phyloP scores from a whole-genome alignment of 2,329 filamentous ascomycete genomes.

The Calonectria hongkongensis region DNA sequence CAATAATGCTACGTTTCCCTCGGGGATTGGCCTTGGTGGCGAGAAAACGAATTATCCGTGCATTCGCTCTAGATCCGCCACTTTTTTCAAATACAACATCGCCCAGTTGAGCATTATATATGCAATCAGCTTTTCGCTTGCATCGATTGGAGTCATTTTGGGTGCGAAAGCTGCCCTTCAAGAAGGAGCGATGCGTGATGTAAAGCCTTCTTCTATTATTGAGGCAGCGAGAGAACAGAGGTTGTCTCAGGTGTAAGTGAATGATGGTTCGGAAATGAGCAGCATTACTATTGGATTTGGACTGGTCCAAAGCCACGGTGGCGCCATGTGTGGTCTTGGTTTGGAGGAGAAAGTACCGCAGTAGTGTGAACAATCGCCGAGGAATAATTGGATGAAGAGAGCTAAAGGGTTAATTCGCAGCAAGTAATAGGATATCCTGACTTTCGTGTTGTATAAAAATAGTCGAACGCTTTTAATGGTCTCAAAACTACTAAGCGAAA shows the following conservation, averaged over 20 bases:
- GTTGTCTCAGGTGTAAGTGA: neutral
- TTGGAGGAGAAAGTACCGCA: too few species aligned
- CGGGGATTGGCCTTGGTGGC: neutral
- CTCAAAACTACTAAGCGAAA: too few species aligned
- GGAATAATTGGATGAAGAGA: too few species aligned
- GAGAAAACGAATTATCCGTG: slow-evolving; percentile 3
- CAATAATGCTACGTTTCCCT: neutral
- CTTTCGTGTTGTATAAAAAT: too few species aligned
- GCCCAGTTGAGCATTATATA: slow-evolving; percentile 10
- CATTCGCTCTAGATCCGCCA: neutral
- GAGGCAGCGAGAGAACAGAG: slow-evolving; percentile 6
- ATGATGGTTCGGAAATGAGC: neutral
- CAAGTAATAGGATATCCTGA: too few species aligned
- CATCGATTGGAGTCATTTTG: slow-evolving; percentile 1
- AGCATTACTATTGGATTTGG: slow-evolving; percentile 3
- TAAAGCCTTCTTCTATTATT: slow-evolving; percentile 29
- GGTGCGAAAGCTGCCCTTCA: neutral
- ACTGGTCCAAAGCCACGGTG: neutral
- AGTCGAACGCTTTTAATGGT: too few species aligned
- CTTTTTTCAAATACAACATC: slow-evolving; percentile 1
- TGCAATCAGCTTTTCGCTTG: neutral
- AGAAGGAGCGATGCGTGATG: slow-evolving; percentile 9
- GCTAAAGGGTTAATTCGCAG: too few species aligned
- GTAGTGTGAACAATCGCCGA: too few species aligned
- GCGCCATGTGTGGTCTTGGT: too few species aligned